Evolutionary conservation across 352 stramenopile species (phyloP).

Genomic region (Phytopythium montanum): DNA sequence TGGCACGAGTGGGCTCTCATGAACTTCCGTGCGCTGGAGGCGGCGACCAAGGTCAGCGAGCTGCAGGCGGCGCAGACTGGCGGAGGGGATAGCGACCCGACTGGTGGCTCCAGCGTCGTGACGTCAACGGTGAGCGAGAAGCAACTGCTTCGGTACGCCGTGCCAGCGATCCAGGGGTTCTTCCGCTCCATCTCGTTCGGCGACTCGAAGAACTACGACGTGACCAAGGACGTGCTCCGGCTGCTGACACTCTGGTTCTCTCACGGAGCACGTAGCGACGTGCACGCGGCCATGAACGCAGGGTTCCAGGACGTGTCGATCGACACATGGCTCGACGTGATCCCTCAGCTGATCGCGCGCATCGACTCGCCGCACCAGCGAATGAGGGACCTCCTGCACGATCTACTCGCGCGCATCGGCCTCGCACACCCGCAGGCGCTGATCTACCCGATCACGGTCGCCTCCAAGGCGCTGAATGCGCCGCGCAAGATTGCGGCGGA

Average conservation of each 20-base stretch:
- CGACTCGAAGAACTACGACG: conserved; percentile 88
- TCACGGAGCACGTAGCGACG: conserved; percentile 92
- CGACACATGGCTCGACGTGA: conserved; percentile 98
- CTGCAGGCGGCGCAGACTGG: neutral
- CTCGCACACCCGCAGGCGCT: conserved; percentile 97
- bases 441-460: conserved; percentile 98
- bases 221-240: conserved; percentile 97
- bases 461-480: conserved; percentile 93
- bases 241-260: conserved; percentile 99
- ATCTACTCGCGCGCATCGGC: conserved; percentile 91
- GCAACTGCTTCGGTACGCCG: conserved; percentile 78
- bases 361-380: conserved; percentile 78
- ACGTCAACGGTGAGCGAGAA: conserved; percentile 23
- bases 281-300: conserved; percentile 68
- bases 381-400: conserved; percentile 79
- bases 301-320: conserved; percentile 94
- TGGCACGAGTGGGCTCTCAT: conserved; percentile 99
- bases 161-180: conserved; percentile 97
- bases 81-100: neutral
- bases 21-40: conserved; percentile 92
- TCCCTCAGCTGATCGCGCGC: conserved; percentile 97
- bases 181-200: conserved; percentile 97
- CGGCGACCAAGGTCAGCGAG: conserved; percentile 33
- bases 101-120: neutral
- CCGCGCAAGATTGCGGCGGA: conserved; percentile 91